Percentiles rank a stretch among this genome's conserved stretches.
Evolutionary conservation across 1,284 basidiomycete species (phyloP).

Genomic region (Naganishia sp.): DNA sequence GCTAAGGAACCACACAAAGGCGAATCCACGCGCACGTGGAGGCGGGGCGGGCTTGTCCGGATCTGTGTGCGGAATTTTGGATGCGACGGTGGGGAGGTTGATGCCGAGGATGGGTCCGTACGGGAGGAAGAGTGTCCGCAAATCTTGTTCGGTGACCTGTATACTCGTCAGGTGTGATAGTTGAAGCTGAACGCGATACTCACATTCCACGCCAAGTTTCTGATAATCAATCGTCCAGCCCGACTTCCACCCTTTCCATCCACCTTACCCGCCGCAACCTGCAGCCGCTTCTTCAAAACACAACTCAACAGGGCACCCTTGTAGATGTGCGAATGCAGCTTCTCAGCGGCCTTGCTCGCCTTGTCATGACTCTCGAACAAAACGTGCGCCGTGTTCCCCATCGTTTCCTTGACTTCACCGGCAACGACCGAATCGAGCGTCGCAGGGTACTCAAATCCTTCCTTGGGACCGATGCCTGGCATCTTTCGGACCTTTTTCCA

Average conservation of each 20-base stretch:
- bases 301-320: constrained; percentile 84
- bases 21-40: constrained; percentile 78
- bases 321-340: constrained; percentile 91
- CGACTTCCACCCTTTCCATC: constrained; percentile 54
- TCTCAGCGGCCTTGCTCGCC: constrained; percentile 72
- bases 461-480: constrained; percentile 63
- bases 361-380: constrained; percentile 71
- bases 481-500: constrained; percentile 84
- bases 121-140: constrained; percentile 83
- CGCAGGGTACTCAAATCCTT: constrained; percentile 65
- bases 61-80: constrained; percentile 54
- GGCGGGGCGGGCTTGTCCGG: constrained; percentile 47
- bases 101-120: constrained; percentile 86
- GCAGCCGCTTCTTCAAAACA: constrained; percentile 85
- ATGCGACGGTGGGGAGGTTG: constrained; percentile 65
- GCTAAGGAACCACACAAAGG: constrained; percentile 92
- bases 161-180: constrained; percentile 33
- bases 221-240: constrained; percentile 81
- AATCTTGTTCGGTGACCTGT: constrained; percentile 77
- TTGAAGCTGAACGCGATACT: constrained; percentile 33
- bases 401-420: constrained; percentile 43
- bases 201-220: constrained; percentile 78
- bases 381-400: constrained; percentile 63
- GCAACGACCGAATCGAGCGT: constrained; percentile 56
- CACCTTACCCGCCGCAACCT: constrained; percentile 58